Evolutionary conservation across 1,139 yeast species (phyloP).

Genomic region (Pichiaceae sp.): DNA sequence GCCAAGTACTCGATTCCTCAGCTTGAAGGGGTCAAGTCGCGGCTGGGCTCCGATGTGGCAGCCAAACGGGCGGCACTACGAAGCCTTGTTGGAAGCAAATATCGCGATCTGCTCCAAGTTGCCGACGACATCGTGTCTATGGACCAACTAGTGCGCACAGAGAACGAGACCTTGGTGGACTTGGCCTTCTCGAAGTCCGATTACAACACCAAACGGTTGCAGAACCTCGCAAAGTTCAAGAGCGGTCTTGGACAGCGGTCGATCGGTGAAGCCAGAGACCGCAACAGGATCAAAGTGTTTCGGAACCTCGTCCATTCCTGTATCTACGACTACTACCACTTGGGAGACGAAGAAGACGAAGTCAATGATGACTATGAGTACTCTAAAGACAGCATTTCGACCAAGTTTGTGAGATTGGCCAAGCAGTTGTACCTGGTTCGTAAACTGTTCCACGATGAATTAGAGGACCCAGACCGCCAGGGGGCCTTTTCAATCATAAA

Average conservation of each 20-base stretch:
- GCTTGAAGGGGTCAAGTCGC: conserved; percentile 14
- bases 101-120: conserved; percentile 57
- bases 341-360: conserved; percentile 7
- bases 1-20: conserved; percentile 19
- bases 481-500: conserved; percentile 10
- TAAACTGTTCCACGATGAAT: conserved; percentile 11
- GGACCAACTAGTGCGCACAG: conserved; percentile 30
- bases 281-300: conserved; percentile 13
- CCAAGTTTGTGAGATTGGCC: conserved; percentile 13
- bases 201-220: conserved; percentile 15
- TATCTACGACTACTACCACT: conserved; percentile 10
- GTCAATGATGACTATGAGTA: conserved; percentile 1
- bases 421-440: conserved; percentile 19
- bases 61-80: conserved; percentile 39
- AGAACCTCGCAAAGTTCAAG: conserved; percentile 15
- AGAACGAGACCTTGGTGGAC: conserved; percentile 18
- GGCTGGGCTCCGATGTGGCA: conserved; percentile 13
- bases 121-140: conserved; percentile 60
- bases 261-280: conserved; percentile 6
- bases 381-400: conserved; percentile 1
- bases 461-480: conserved; percentile 3
- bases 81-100: conserved; percentile 53
- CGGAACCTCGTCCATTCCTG: conserved; percentile 20
- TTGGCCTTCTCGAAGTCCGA: conserved; percentile 20
- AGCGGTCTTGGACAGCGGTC: conserved; percentile 3